Evolutionary conservation across 129 eudicot species (phyloP).

Genomic region (Lactuca saligna): DNA sequence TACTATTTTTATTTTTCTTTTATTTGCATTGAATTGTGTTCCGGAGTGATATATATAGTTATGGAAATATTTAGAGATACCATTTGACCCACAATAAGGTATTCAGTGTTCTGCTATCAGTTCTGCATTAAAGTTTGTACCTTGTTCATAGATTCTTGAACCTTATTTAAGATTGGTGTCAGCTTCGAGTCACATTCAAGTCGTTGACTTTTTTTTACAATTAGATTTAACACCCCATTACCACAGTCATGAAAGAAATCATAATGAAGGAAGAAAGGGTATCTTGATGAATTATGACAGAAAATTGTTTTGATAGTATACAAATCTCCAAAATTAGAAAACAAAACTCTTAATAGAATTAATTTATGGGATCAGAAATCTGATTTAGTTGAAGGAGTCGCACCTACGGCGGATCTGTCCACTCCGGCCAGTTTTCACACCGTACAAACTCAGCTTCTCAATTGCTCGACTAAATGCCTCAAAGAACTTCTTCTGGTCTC

Average conservation of each 20-base stretch:
- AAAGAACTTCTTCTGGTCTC: slow-evolving; percentile 54
- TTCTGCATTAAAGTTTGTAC: slow-evolving; percentile 3
- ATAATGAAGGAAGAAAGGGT: neutral
- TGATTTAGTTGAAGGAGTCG: slow-evolving; percentile 47
- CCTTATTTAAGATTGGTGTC: neutral
- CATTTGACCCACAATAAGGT: slow-evolving; percentile 6
- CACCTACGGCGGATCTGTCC: slow-evolving; percentile 80
- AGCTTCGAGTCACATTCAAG: neutral
- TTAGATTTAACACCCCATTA: slow-evolving; percentile 13
- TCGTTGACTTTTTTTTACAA: slow-evolving; percentile 3
- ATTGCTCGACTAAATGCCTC: slow-evolving; percentile 64
- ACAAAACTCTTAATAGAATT: neutral
- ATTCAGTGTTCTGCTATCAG: neutral
- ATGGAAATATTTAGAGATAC: slow-evolving; percentile 17
- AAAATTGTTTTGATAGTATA: slow-evolving; percentile 18
- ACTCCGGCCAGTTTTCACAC: slow-evolving; percentile 51
- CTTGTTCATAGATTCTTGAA: neutral
- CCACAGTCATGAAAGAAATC: neutral
- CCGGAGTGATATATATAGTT: slow-evolving; percentile 1
- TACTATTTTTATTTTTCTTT: slow-evolving; percentile 16
- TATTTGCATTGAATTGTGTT: slow-evolving; percentile 1
- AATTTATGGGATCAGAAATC: neutral
- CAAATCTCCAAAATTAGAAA: slow-evolving; percentile 19
- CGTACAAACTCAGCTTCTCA: slow-evolving; percentile 67
- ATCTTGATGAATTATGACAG: slow-evolving; percentile 5